Percentiles rank a stretch among this genome's conserved stretches.
Conservation (phyloP, 2,329 filamentous ascomycete genomes). For the Huntiella decipiens region DNA sequence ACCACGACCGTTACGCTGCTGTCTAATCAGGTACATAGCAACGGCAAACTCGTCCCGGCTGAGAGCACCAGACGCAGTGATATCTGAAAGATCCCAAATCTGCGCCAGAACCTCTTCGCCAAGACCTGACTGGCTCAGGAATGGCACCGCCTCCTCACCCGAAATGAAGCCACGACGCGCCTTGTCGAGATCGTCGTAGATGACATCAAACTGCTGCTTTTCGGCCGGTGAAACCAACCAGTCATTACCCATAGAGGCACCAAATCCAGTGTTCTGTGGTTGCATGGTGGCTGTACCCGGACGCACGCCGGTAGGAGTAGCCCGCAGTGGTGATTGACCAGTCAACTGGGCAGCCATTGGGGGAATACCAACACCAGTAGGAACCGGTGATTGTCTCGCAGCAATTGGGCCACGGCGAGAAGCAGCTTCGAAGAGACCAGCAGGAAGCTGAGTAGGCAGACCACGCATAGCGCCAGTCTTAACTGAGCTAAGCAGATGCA, state of each 20-base stretch:
- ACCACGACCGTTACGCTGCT: slow-evolving; percentile 59
- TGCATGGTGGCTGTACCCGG: slow-evolving; percentile 21
- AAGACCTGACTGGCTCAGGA: slow-evolving; percentile 81
- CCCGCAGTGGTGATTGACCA: slow-evolving; percentile 32
- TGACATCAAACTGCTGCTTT: slow-evolving; percentile 70
- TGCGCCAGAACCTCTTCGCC: slow-evolving; percentile 77
- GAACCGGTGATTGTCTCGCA: slow-evolving; percentile 30
- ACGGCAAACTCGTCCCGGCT: slow-evolving; percentile 86
- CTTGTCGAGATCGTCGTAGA: slow-evolving; percentile 73
- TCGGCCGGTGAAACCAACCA: slow-evolving; percentile 74
- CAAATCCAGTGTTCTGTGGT: slow-evolving; percentile 17
- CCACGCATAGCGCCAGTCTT: slow-evolving; percentile 66
- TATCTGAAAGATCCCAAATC: slow-evolving; percentile 94
- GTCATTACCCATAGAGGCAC: slow-evolving; percentile 27
- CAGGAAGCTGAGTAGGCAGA: slow-evolving; percentile 63
- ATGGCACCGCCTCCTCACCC: slow-evolving; percentile 83
- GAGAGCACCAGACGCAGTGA: slow-evolving; percentile 73
- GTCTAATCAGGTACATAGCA: slow-evolving; percentile 89
- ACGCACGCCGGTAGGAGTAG: slow-evolving; percentile 28
- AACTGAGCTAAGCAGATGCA: slow-evolving; percentile 87
- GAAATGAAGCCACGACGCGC: slow-evolving; percentile 65
- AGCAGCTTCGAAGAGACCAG: slow-evolving; percentile 78
- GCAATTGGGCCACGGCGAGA: slow-evolving; percentile 37
- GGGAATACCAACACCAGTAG: slow-evolving; percentile 13
- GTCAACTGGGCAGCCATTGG: slow-evolving; percentile 61